Conservation (phyloP, 441 rosid genomes). For the Pelargonium citronellum region DNA sequence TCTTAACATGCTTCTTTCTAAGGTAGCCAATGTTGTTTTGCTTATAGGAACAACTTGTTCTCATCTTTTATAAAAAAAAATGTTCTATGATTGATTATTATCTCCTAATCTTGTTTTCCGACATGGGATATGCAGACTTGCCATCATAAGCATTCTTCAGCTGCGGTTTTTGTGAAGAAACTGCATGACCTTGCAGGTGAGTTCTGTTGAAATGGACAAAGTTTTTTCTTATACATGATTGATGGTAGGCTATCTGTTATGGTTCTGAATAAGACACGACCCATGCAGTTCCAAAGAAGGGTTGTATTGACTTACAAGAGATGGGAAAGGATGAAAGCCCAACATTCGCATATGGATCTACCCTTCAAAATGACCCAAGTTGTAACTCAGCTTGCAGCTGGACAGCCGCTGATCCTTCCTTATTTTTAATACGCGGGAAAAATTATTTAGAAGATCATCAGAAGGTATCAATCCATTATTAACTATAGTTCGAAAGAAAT, state of each 20-base stretch:
- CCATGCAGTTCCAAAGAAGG: constrained; percentile 65
- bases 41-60: neutral
- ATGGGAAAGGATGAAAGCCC: constrained; percentile 28
- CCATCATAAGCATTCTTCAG: constrained; percentile 35
- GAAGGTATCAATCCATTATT: constrained; percentile 43
- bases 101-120: constrained; percentile 11
- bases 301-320: constrained; percentile 59
- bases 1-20: neutral
- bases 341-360: constrained; percentile 47
- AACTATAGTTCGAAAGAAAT: neutral
- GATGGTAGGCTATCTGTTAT: constrained; percentile 4
- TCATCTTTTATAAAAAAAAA: neutral
- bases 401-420: constrained; percentile 60
- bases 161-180: constrained; percentile 61
- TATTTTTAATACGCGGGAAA: constrained; percentile 72
- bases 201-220: constrained; percentile 14
- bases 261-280: neutral
- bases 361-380: constrained; percentile 61
- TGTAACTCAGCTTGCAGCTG: constrained; percentile 58
- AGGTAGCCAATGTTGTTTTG: neutral
- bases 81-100: neutral
- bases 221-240: constrained; percentile 11
- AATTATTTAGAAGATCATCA: constrained; percentile 54
- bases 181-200: constrained; percentile 71
- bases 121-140: constrained; percentile 26